A percentile compares a stretch with the other conserved stretches of the same genome.
Conservation (phyloP, 176 grass and related monocot species). For the Hsuehochloa calcarea region DNA sequence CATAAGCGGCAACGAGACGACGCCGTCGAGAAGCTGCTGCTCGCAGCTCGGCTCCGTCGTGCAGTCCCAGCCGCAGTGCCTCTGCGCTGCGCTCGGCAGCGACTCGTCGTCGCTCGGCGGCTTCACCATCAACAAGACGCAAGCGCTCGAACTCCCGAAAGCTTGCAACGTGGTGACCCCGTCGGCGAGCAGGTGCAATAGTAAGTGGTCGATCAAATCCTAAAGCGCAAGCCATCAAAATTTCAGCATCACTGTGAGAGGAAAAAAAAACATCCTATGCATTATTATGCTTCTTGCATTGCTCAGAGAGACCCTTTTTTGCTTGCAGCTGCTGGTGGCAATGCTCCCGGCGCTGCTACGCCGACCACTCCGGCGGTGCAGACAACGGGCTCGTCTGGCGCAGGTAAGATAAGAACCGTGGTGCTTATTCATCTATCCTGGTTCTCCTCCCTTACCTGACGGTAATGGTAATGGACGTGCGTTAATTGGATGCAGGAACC, state of each 20-base stretch:
- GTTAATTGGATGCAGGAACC: conserved; percentile 7
- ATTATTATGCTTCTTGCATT: background rate
- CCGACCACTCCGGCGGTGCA: conserved; percentile 11
- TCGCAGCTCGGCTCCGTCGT: conserved; percentile 60
- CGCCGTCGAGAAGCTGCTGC: conserved; percentile 60
- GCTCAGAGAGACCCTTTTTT: background rate
- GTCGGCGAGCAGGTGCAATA: conserved; percentile 60
- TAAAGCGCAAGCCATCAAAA: background rate
- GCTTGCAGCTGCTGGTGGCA: conserved; percentile 18
- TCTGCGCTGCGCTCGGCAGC: conserved; percentile 60
- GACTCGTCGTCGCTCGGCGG: conserved; percentile 43
- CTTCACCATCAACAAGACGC: conserved; percentile 62
- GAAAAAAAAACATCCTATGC: background rate
- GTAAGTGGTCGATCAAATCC: conserved; percentile 23
- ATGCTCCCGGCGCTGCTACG: background rate
- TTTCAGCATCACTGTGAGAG: background rate
- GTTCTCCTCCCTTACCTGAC: background rate
- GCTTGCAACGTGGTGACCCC: conserved; percentile 75
- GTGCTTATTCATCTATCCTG: background rate
- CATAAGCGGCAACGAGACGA: conserved; percentile 66
- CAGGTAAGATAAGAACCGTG: background rate
- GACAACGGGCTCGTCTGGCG: background rate
- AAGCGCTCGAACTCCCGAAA: conserved; percentile 56
- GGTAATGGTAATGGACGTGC: background rate
- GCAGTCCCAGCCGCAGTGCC: conserved; percentile 65